Evolutionary conservation across 1,284 basidiomycete species (phyloP), one percentile per base, ranked within the genome.

Genomic region (Naganishia albida): DNA sequence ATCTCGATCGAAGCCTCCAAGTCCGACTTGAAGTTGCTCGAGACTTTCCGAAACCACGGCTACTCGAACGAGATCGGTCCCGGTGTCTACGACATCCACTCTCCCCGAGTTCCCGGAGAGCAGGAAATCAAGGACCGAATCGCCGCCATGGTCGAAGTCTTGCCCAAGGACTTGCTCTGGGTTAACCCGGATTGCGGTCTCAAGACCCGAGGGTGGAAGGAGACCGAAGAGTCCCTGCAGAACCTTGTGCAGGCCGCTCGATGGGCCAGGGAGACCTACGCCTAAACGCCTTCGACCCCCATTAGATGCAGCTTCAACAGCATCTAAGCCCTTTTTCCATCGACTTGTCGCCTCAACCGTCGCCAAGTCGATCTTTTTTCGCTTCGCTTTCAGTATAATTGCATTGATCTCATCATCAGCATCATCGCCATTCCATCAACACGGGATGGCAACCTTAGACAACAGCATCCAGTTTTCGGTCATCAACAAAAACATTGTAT

Each of bases 1-100:
- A 98, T 99, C 83, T 97, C 93, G 63, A 97, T 99, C 77, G 95
- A 98, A 83, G 93, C 94, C 68, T 94, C 92, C 71, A 96, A 96
- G 89, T 89, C 88, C 75, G 93, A 95, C 85, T 88, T 96, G 87
- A 98, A 99, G 85, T 86, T 99, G 69, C 85, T 99, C 75, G 86
- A 88, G 71, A 93, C 93, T 74, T 99, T 99, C 89, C 88, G 91
- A 85, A 84, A 90, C 71, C 91, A 91, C 81, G 90, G 91, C 65
- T 99, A 99, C 86, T 91, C 92, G 68, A 97, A 96, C 85, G 87
- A 93, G 83, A 98, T 99, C 77, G 96, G 96, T 70, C 95, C 96
- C 55, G 95, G 94, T 87, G 91, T 94, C 76, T 96, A 95, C 80
- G 95, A 99, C 82, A 97, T 99, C 82, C 96, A 98, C 86, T 98